Conservation (phyloP, 192 early-diverging fungal genomes). For the Tieghemiomyces parasiticus region DNA sequence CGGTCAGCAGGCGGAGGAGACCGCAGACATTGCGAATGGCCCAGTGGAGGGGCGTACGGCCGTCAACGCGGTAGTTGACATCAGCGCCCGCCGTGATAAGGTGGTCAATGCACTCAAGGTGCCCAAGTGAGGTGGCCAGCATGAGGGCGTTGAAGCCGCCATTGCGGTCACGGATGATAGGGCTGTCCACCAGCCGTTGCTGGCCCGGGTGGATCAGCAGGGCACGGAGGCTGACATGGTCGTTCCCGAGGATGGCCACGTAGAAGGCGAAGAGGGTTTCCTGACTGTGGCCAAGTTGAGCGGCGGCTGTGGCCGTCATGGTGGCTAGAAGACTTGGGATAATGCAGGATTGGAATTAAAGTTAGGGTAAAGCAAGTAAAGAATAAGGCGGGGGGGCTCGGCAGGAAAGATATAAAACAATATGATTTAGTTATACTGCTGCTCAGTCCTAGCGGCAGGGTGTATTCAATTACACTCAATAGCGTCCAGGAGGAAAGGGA, state of each 20-base stretch:
- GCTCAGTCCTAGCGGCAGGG: no score
- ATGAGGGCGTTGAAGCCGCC: slow-evolving; percentile 7
- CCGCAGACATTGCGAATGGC: not conserved
- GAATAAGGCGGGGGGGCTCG: no score
- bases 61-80: slow-evolving; percentile 6
- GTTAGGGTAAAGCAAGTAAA: no score
- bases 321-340: no score
- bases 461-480: no score
- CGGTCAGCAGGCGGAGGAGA: not conserved
- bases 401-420: no score
- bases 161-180: slow-evolving; percentile 2
- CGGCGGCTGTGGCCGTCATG: no score
- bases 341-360: no score
- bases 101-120: not conserved
- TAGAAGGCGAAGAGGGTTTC: slow-evolving; percentile 5
- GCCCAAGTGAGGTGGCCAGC: slow-evolving; percentile 2
- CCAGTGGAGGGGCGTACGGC: not conserved
- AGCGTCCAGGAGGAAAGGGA: no score
- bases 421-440: no score
- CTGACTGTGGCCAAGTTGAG: no score
- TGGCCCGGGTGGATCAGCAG: not conserved
- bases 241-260: not conserved
- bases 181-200: not conserved
- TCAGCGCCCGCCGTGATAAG: not conserved
- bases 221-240: not conserved